A percentile compares a stretch with the other conserved stretches of the same genome.
Evolutionary conservation across 345 rosid species (phyloP).

Genomic region (Ceriops zippeliana): DNA sequence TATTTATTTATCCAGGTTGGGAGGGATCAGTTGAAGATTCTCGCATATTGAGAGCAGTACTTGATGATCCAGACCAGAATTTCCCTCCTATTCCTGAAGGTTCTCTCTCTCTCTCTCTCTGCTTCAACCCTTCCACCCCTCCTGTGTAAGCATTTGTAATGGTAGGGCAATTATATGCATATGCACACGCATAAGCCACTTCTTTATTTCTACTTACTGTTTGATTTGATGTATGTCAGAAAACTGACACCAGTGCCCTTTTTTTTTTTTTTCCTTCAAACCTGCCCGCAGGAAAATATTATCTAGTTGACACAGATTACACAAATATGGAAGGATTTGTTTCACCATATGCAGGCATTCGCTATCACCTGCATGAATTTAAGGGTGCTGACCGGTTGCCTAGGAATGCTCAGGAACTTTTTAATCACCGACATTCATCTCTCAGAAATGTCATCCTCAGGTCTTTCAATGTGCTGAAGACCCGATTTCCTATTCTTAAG

Average conservation of each 20-base stretch:
- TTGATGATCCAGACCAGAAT: constrained; percentile 74
- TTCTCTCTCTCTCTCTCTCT: constrained; percentile 14
- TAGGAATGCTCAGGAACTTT: constrained; percentile 60
- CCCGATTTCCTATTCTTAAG: constrained; percentile 71
- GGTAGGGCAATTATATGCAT: neutral
- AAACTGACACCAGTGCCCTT: neutral
- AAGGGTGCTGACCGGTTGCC: constrained; percentile 65
- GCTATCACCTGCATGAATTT: constrained; percentile 50
- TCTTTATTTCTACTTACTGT: neutral
- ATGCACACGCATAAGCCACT: constrained; percentile 4
- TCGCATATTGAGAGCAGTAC: constrained; percentile 67
- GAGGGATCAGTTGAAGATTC: constrained; percentile 78
- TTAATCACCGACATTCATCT: constrained; percentile 64
- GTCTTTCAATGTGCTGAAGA: constrained; percentile 51
- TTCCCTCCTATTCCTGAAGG: constrained; percentile 73
- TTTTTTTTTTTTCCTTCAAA: neutral
- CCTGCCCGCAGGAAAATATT: constrained; percentile 52
- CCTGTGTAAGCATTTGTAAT: neutral
- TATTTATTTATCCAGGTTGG: constrained; percentile 78
- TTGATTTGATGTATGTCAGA: neutral
- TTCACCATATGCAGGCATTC: constrained; percentile 66
- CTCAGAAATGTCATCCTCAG: constrained; percentile 49
- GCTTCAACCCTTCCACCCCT: neutral
- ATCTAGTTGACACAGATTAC: constrained; percentile 67
- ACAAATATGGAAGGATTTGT: constrained; percentile 58